Evolutionary conservation across 352 stramenopile species (phyloP).

Genomic region (Aphanomyces astaci): DNA sequence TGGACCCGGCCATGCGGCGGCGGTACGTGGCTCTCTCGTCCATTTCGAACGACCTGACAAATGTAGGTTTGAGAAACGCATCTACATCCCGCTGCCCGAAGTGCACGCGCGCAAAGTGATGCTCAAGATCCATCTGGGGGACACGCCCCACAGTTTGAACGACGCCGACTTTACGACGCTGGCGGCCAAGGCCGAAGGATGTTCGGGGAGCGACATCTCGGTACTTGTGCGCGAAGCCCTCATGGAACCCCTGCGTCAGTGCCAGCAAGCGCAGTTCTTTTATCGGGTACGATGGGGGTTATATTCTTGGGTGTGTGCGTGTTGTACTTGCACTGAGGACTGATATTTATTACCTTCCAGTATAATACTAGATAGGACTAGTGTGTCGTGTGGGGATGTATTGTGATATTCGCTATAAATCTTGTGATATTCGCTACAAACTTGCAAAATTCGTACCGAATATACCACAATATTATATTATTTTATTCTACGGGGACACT

Average conservation of each 20-base stretch:
- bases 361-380: too few species aligned
- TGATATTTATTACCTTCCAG: too few species aligned
- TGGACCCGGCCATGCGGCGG: conserved; percentile 94
- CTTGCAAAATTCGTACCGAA: too few species aligned
- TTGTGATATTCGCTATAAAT: too few species aligned
- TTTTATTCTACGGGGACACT: too few species aligned
- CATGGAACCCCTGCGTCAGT: conserved; percentile 96
- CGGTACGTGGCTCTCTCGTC: conserved; percentile 43
- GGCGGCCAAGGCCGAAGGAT: conserved; percentile 90
- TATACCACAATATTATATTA: too few species aligned
- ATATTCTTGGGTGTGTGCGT: too few species aligned
- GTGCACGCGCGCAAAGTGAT: conserved; percentile 87
- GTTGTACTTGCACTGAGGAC: too few species aligned
- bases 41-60: neutral
- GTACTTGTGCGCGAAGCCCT: conserved; percentile 95
- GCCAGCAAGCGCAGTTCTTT: conserved; percentile 94
- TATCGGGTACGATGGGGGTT: too few species aligned
- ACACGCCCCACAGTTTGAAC: conserved; percentile 91
- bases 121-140: conserved; percentile 96
- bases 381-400: too few species aligned
- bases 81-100: conserved; percentile 98
- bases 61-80: conserved; percentile 95
- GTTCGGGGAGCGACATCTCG: conserved; percentile 95
- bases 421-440: too few species aligned
- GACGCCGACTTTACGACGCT: conserved; percentile 92